Evolutionary conservation across 2,329 filamentous ascomycete genomes (phyloP), one percentile per base, ranked within the genome.

Genomic region (Trichoderma guizhouense): DNA sequence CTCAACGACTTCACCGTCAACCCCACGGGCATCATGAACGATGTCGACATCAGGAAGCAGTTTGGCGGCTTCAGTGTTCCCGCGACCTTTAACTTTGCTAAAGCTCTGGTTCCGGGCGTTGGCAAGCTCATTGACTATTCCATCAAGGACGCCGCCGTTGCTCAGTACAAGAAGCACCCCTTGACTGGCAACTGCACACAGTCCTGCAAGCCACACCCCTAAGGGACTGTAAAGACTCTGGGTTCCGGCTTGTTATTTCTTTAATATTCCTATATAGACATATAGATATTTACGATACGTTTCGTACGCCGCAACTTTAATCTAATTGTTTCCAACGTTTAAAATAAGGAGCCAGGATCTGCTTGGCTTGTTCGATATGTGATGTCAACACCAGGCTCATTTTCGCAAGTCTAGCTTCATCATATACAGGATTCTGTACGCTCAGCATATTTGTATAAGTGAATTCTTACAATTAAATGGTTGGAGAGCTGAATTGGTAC

Each of bases 101-200:
- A 36, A 7, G 65, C 65, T 24, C 58, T 68, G 24, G 11, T 60
- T 43, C 65, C 65, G 26, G 65, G 65, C 26, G n/a, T 18, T 32
- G 55, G 66, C n/a, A 60, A 69, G 26, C 66, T 69, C 36, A 69
- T 69, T 34, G 55, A 69, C 11, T 61, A 60, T 47, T 60, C 55
- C 5, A n/a, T 69, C 26, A 69, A 12, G 55, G 15, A 61, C 18
- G 66, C 55, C 9, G 55, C 66, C 26, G 3, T 61, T 28, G 36
- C 28, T 7, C 26, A 60, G 26, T 61, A 51, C 36, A 18, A 34
- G 3, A 32, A 32, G 26, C 55, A 26, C 14, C 36, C 26, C 9
- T 34, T 60, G 5, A 51, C 30, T 15, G 36, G 55, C 55, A 69
- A 69, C 34, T 69, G 66, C 26, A 61, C 55, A 15, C 9, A 18